Evolutionary conservation across 1,139 yeast species (phyloP).

Genomic region (Candida albicans): DNA sequence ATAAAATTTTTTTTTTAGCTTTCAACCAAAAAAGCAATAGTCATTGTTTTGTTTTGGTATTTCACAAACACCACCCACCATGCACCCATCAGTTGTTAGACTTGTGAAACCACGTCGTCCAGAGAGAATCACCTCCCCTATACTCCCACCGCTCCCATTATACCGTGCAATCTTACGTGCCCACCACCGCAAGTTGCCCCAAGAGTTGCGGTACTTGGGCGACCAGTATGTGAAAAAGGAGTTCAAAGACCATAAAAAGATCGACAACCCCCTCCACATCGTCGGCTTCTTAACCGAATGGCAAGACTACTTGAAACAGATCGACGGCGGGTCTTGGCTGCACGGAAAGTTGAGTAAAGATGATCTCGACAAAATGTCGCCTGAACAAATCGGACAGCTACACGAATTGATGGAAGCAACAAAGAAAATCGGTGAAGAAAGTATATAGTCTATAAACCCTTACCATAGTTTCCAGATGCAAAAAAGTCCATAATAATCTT

Average conservation of each 20-base stretch:
- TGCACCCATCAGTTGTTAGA: constrained; percentile 51
- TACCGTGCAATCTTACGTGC: constrained; percentile 80
- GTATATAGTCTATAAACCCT: constrained; percentile 59
- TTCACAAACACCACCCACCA: constrained; percentile 21
- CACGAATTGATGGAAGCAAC: constrained; percentile 51
- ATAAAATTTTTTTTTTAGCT: no score
- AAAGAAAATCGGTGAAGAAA: constrained; percentile 40
- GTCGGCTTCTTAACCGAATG: constrained; percentile 91
- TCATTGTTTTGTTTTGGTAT: no score
- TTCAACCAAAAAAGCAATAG: no score
- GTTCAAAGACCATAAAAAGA: constrained; percentile 77
- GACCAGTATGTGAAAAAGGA: constrained; percentile 88
- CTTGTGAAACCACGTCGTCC: constrained; percentile 61
- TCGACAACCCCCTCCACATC: constrained; percentile 89
- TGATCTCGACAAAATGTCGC: constrained; percentile 79
- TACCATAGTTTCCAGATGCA: constrained; percentile 80
- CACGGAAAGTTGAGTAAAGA: constrained; percentile 62
- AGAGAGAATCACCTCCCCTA: constrained; percentile 52
- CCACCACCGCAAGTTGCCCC: constrained; percentile 63
- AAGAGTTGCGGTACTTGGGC: constrained; percentile 73
- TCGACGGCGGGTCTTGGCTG: constrained; percentile 79
- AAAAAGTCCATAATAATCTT: constrained; percentile 72
- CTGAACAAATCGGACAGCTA: constrained; percentile 85
- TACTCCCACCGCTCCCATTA: constrained; percentile 78
- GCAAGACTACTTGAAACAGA: constrained; percentile 81